Conservation (phyloP, 108 stramenopile species). For the Nitzschia sp. region DNA sequence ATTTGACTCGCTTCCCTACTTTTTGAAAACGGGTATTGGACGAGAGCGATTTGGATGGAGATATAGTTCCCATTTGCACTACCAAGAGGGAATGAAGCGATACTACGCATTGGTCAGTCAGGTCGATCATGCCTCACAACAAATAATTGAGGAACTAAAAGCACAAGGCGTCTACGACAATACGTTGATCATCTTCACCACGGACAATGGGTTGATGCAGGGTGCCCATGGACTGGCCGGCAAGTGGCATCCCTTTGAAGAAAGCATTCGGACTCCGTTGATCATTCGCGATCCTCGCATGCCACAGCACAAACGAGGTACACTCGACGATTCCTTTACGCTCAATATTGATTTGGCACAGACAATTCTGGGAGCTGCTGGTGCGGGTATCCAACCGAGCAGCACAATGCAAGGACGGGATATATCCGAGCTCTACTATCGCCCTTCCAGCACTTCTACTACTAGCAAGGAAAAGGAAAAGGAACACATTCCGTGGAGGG, state of each 20-base stretch:
- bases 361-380: constrained; percentile 70
- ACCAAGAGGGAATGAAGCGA: constrained; percentile 72
- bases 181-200: constrained; percentile 72
- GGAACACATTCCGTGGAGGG: constrained; percentile 40
- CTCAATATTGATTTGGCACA: constrained; percentile 70
- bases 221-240: constrained; percentile 66
- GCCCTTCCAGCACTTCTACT: not conserved
- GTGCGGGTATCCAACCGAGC: constrained; percentile 39
- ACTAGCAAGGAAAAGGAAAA: not conserved
- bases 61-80: constrained; percentile 50
- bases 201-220: constrained; percentile 64
- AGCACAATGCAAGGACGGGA: constrained; percentile 64
- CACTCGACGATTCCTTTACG: constrained; percentile 52
- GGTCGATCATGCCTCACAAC: constrained; percentile 54
- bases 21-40: constrained; percentile 54
- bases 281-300: constrained; percentile 74
- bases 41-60: constrained; percentile 50
- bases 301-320: constrained; percentile 45
- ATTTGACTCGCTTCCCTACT: constrained; percentile 38
- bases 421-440: constrained; percentile 60
- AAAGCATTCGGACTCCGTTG: constrained; percentile 70
- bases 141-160: constrained; percentile 53
- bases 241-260: constrained; percentile 77
- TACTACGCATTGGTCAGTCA: constrained; percentile 67
- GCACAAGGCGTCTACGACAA: constrained; percentile 49